A percentile compares a stretch with the other conserved stretches of the same genome.
phyloP scores from a whole-genome alignment of 2,329 filamentous ascomycete genomes.

The Volutella citrinella region DNA sequence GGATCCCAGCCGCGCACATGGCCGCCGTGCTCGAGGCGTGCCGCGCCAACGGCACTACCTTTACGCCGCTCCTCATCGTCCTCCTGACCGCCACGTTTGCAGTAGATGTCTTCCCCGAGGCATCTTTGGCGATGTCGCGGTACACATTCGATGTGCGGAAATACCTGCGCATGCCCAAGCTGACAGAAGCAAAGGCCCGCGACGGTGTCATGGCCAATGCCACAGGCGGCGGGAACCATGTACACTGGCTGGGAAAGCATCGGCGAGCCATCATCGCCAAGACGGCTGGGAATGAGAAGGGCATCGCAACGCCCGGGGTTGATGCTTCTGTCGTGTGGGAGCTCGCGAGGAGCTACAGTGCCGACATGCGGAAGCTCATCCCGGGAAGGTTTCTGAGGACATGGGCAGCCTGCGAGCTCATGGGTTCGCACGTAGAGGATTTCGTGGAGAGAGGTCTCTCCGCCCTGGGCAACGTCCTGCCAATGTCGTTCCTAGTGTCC shows the following conservation, averaged over 20 bases:
- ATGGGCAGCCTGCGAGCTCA: constrained; percentile 7
- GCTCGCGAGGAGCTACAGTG: constrained; percentile 6
- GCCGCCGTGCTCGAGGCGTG: constrained; percentile 11
- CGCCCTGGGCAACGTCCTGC: constrained; percentile 5
- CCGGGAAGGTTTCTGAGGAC: constrained; percentile 5
- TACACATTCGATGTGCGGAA: constrained; percentile 9
- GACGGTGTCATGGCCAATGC: constrained; percentile 11
- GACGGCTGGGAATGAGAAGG: not conserved
- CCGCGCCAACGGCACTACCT: constrained; percentile 14
- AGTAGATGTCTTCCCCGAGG: constrained; percentile 18
- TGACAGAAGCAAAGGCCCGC: constrained; percentile 1
- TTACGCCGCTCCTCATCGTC: constrained; percentile 18
- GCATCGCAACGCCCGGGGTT: not conserved
- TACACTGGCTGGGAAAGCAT: constrained; percentile 10
- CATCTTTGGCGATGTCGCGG: constrained; percentile 10
- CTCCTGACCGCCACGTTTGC: constrained; percentile 16
- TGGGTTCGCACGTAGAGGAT: constrained; percentile 7
- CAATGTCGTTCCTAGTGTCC: constrained; percentile 7
- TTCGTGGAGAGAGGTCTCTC: constrained; percentile 6
- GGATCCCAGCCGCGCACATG: constrained; percentile 11
- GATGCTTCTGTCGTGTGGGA: constrained; percentile 7
- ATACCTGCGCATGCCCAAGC: constrained; percentile 2
- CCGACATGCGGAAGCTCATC: constrained; percentile 4
- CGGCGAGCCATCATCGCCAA: constrained; percentile 4
- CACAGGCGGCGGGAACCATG: constrained; percentile 4